Conservation (phyloP, 2,329 filamentous ascomycete genomes). For the Trichoderma asperellum region DNA sequence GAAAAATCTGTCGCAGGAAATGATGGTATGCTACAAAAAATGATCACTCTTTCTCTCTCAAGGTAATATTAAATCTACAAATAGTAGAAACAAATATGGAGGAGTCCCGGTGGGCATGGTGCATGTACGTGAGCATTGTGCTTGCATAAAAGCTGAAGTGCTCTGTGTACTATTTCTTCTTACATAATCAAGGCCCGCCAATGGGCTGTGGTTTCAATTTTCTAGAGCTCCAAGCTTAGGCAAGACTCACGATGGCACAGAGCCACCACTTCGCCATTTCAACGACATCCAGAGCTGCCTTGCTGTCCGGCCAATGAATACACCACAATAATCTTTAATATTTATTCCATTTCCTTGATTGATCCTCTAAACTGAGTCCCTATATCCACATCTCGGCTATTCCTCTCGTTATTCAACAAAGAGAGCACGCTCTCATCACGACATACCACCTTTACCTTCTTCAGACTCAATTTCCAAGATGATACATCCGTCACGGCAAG, state of each 20-base stretch:
- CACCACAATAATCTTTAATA: neutral
- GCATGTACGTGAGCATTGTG: neutral
- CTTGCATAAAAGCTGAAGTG: neutral
- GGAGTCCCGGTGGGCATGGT: neutral
- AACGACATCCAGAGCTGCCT: neutral
- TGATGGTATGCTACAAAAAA: neutral
- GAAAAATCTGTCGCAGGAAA: neutral
- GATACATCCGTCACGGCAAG: constrained; percentile 88
- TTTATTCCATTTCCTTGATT: too few relatives aligned
- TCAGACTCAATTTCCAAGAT: constrained; percentile 40
- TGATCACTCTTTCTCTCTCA: neutral
- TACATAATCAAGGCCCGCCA: constrained; percentile 17
- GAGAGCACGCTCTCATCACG: neutral
- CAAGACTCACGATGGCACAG: neutral
- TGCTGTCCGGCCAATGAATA: neutral
- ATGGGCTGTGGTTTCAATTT: constrained; percentile 12
- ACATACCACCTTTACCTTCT: neutral
- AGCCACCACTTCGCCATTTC: neutral
- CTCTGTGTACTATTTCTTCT: neutral
- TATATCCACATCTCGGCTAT: neutral
- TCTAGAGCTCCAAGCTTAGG: constrained; percentile 8
- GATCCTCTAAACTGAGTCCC: neutral
- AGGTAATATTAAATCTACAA: neutral
- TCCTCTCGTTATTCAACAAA: neutral
- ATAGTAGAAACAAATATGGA: neutral